Evolutionary conservation across 2,329 filamentous ascomycete genomes (phyloP).

Genomic region (Tolypocladium ovalisporum): DNA sequence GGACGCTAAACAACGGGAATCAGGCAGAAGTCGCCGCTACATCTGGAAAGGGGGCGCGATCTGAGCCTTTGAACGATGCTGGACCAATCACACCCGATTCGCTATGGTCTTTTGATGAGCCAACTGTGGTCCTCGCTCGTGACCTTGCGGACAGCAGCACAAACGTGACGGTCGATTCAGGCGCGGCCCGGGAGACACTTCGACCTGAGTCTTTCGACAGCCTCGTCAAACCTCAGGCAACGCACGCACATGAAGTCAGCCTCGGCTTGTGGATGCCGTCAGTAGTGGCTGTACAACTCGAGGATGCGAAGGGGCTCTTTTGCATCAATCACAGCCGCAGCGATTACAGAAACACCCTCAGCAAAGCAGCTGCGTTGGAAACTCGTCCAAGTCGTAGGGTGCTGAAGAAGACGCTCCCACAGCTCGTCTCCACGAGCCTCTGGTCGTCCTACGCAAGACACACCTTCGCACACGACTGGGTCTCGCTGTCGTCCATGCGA

Average conservation of each 20-base stretch:
- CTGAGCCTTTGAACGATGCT: neutral
- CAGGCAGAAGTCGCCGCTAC: neutral
- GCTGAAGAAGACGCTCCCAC: neutral
- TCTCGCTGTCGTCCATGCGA: constrained; percentile 4
- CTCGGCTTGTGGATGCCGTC: neutral
- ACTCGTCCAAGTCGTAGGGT: constrained; percentile 1
- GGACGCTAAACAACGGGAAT: neutral
- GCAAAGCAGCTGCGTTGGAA: neutral
- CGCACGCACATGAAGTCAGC: neutral
- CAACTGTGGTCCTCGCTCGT: neutral
- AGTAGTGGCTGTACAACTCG: neutral
- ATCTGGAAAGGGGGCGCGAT: neutral
- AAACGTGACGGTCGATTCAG: neutral
- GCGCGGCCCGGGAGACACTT: neutral
- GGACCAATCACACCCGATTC: neutral
- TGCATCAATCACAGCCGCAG: neutral
- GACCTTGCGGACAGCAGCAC: neutral
- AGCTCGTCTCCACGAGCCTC: constrained; percentile 1
- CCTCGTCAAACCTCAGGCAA: neutral
- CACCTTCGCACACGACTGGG: constrained; percentile 3
- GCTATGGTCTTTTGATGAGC: neutral
- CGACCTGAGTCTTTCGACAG: neutral
- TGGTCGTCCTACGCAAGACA: constrained; percentile 1
- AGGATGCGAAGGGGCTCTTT: neutral
- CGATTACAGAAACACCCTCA: neutral